These are phyloP conservation scores for Malus domestica DNA, from an alignment of 306 rosid genomes.

Conservation along the genomic window ASM211411v1 NC_041805.1:33172501-33173000, in stretches of 20 bases:
- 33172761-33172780: constrained; percentile 10
- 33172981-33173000: too few relatives aligned
- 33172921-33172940: constrained; percentile 14
- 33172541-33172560: neutral
- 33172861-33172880: constrained; percentile 68
- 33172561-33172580: neutral
- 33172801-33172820: constrained; percentile 40
- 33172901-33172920: constrained; percentile 35
- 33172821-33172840: constrained; percentile 58
- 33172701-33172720: neutral
- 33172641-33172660: neutral
- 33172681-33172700: neutral
- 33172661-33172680: too few relatives aligned
- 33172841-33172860: constrained; percentile 28
- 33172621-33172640: too few relatives aligned
- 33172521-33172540: too few relatives aligned
- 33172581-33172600: too few relatives aligned
- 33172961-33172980: neutral
- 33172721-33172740: constrained; percentile 14
- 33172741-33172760: constrained; percentile 4
- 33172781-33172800: constrained; percentile 35
- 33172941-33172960: constrained; percentile 20
- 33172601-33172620: too few relatives aligned
- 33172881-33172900: constrained; percentile 44
- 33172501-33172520: too few relatives aligned